A percentile compares a stretch with the other conserved stretches of the same genome.
These are phyloP conservation scores for Vaccinium myrtillus DNA, from an alignment of 148 eudicot species.

Conservation along the genomic window DNA sequence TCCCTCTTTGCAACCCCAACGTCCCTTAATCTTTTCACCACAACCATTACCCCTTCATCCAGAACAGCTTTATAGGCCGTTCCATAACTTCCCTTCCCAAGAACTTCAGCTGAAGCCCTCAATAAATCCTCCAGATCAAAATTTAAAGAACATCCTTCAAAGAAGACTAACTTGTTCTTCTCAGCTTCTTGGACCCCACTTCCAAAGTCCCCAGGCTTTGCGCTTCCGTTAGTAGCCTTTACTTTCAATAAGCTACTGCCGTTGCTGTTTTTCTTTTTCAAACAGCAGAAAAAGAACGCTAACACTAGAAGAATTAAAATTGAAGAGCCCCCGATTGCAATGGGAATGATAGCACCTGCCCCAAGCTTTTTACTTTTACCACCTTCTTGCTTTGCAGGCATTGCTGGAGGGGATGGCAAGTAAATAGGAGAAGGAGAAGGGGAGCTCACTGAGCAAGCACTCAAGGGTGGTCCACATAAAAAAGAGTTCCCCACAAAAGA, in stretches of 20 bases:
- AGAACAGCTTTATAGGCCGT: conserved; percentile 87
- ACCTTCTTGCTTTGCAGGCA: conserved; percentile 21
- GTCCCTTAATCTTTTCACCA: conserved; percentile 83
- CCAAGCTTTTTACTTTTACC: conserved; percentile 36
- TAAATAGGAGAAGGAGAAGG: conserved; percentile 43
- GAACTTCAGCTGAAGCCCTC: conserved; percentile 97
- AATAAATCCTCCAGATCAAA: conserved; percentile 92
- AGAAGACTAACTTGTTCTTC: conserved; percentile 84
- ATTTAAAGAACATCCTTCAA: conserved; percentile 68
- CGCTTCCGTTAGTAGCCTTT: conserved; percentile 39
- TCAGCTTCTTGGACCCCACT: conserved; percentile 93
- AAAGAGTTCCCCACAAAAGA: conserved; percentile 73
- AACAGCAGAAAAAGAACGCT: conserved; percentile 43
- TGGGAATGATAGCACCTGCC: conserved; percentile 46
- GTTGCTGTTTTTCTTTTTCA: conserved; percentile 42
- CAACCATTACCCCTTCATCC: conserved; percentile 74
- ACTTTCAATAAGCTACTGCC: conserved; percentile 30
- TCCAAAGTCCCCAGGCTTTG: conserved; percentile 80
- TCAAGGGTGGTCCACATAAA: conserved; percentile 79
- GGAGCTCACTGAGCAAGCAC: conserved; percentile 42
- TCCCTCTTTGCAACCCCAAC: conserved; percentile 75
- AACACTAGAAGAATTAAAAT: conserved; percentile 33
- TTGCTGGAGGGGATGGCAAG: conserved; percentile 26
- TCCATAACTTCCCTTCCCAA: conserved; percentile 93
- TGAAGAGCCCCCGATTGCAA: conserved; percentile 46